These are phyloP conservation scores for Leptographium lundbergii DNA, from an alignment of 2,329 filamentous ascomycete genomes.

Conservation along the genomic window DNA sequence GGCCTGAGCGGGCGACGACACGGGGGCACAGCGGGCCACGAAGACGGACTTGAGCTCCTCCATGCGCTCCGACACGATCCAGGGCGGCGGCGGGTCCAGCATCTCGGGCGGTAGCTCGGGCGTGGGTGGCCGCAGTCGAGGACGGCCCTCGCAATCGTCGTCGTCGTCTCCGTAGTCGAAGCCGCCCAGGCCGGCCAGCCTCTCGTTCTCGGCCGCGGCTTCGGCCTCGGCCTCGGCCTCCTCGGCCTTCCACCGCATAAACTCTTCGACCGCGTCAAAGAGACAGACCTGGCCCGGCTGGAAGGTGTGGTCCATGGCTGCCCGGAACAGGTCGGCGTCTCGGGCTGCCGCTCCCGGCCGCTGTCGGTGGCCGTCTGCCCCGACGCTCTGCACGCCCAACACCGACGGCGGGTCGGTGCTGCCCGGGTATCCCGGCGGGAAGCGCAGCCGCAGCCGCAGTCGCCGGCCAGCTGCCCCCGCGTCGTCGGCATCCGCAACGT, in stretches of 20 bases:
- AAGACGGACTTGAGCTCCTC: conserved; percentile 83
- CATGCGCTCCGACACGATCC: conserved; percentile 62
- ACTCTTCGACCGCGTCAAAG: conserved; percentile 79
- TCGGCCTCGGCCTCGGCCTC: conserved; percentile 11
- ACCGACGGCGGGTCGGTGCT: conserved; percentile 49
- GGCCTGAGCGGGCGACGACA: conserved; percentile 59
- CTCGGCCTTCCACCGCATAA: conserved; percentile 30
- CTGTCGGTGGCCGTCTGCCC: conserved; percentile 35
- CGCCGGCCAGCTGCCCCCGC: conserved; percentile 51
- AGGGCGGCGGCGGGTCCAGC: conserved; percentile 34
- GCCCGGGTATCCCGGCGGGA: conserved; percentile 63
- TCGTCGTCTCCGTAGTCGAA: neutral
- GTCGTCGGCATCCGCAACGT: conserved; percentile 19
- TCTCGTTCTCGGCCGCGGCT: conserved; percentile 3
- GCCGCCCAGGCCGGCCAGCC: no score
- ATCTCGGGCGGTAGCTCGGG: neutral
- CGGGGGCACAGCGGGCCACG: conserved; percentile 60
- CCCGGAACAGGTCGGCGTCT: conserved; percentile 55
- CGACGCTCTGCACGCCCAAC: conserved; percentile 67
- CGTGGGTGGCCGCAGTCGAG: neutral
- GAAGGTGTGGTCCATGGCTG: conserved; percentile 56
- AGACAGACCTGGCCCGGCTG: conserved; percentile 67
- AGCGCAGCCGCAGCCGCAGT: conserved; percentile 46
- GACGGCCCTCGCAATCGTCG: neutral
- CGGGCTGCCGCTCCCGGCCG: conserved; percentile 59